Conservation (phyloP, 1,284 basidiomycete species). For the Neonothopanus nambi region DNA sequence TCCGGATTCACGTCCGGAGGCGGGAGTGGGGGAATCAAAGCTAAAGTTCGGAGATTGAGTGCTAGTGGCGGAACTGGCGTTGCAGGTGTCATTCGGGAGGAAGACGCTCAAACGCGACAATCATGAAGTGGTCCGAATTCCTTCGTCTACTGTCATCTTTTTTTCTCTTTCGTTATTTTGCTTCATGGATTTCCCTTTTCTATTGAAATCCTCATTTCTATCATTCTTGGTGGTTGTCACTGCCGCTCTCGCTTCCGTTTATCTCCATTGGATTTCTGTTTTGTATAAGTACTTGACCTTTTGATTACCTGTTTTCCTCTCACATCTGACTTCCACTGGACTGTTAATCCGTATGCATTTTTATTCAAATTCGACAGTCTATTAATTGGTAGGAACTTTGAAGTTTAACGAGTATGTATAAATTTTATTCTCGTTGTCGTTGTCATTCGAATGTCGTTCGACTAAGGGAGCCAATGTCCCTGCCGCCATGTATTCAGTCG, state of each 20-base stretch:
- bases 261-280: not conserved
- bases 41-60: slow-evolving; percentile 46
- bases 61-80: slow-evolving; percentile 27
- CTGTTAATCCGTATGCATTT: no score
- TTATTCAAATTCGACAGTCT: no score
- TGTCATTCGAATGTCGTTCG: no score
- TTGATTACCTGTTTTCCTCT: no score
- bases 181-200: slow-evolving; percentile 4
- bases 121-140: slow-evolving; percentile 5
- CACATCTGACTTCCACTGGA: no score
- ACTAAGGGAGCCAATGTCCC: no score
- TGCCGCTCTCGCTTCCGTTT: not conserved
- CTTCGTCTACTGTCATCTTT: not conserved
- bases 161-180: not conserved
- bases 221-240: not conserved
- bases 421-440: no score
- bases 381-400: no score
- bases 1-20: slow-evolving; percentile 20
- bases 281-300: no score
- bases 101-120: slow-evolving; percentile 20
- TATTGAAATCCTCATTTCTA: slow-evolving; percentile 2
- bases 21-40: slow-evolving; percentile 35
- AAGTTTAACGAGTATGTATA: no score
- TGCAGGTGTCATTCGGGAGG: slow-evolving; percentile 19
- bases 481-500: no score